A percentile compares a stretch with the other conserved stretches of the same genome.
These are phyloP conservation scores for Mycena alexandri DNA, from an alignment of 768 basidiomycete genomes.

Conservation along the genomic window DNA sequence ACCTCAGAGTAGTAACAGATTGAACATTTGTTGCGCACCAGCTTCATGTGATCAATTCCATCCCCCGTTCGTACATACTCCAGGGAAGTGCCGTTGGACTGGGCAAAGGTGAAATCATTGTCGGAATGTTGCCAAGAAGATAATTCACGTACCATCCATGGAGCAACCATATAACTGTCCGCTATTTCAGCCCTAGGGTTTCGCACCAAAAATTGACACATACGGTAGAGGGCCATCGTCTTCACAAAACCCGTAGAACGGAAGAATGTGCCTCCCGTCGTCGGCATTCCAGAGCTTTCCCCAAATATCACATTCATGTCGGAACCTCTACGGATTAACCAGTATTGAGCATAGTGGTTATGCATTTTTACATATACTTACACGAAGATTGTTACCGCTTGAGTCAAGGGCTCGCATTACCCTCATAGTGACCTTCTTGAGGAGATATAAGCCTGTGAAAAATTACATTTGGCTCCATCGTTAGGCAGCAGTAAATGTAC, in stretches of 20 bases:
- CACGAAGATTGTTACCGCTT: conserved; percentile 57
- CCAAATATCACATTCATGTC: conserved; percentile 67
- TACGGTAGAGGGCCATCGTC: conserved; percentile 68
- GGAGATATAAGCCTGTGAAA: conserved; percentile 65
- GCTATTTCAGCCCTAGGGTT: too few relatives aligned
- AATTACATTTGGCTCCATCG: neutral
- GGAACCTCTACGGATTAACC: conserved; percentile 68
- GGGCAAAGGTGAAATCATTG: neutral
- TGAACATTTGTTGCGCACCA: conserved; percentile 49
- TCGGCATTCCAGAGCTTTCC: conserved; percentile 64
- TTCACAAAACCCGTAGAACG: conserved; percentile 68
- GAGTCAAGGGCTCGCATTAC: conserved; percentile 63
- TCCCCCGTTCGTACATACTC: conserved; percentile 59
- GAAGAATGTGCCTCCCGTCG: conserved; percentile 63
- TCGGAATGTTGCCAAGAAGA: neutral
- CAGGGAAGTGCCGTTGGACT: conserved; percentile 58
- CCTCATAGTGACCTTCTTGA: conserved; percentile 68
- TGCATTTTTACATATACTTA: conserved; percentile 38
- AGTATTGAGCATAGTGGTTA: neutral
- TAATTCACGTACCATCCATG: conserved; percentile 55
- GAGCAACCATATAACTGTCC: conserved; percentile 67
- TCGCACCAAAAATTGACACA: neutral
- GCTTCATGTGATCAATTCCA: conserved; percentile 53
- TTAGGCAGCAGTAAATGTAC: neutral
- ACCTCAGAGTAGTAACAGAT: conserved; percentile 47